Evolutionary conservation across 2,329 filamentous ascomycete genomes (phyloP), one percentile per base, ranked within the genome.

Genomic region (Claviceps fusiformis): DNA sequence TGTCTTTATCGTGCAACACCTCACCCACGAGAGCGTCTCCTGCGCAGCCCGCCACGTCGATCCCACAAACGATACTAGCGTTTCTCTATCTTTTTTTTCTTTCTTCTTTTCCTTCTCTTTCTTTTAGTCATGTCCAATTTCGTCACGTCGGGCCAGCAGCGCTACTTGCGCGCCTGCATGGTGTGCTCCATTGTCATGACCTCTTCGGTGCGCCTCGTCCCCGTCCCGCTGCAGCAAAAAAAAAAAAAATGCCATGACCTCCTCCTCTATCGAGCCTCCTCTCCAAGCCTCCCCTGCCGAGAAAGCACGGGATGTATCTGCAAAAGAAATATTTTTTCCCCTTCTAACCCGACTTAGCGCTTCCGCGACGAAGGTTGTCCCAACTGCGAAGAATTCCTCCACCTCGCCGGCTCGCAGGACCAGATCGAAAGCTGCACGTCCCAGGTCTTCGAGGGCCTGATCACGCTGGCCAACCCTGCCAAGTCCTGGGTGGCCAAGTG

Each of bases 401-500:
- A 89, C 69, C 85, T 97, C 58, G 79, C 82, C 60, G 84, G 85
- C 67, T 87, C 85, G 61, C 75, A 79, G 62, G 93, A 98, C 58
- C 80, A 84, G 59, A 87, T 97, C 65, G 83, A 89, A 67, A 89
- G 90, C 73, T 96, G 91, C 79, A 98, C 93, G 24, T 95, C 89
- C 15, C 88, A 92, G 66, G 91, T 97, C 61, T 98, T 93, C 68
- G 93, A 98, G 70, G 93, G 93, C 50, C 73, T 96, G 60, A 89
- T 97, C 68, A 83, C 88, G 45, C 79, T 97, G 43, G 82, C 85
- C 50, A 85, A 96, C 67, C 91, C 91, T n/a, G 73, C 74, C 47
- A 81, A 78, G 62, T 95, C 88, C 65, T 98, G 93, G 93, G 89
- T 97, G 51, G 91, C 92, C n/a, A 88, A 89, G 67, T 97, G 91